Evolutionary conservation across 2,329 filamentous ascomycete genomes (phyloP).

Genomic region (Xylaria sp.): DNA sequence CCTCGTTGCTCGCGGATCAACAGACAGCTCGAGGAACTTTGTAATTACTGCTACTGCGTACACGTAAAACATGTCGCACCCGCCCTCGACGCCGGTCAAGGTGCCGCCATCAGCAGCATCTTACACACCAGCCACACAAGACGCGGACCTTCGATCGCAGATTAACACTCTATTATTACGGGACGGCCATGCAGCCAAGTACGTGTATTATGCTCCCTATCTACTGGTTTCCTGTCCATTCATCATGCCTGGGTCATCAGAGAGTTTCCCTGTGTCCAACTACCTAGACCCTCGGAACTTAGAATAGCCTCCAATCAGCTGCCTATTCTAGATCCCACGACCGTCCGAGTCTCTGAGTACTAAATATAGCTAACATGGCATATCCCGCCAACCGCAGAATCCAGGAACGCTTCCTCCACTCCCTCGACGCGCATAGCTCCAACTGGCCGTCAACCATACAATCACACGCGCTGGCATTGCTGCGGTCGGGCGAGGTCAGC

Average conservation of each 20-base stretch:
- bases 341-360: not conserved
- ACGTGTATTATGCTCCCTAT: constrained; percentile 36
- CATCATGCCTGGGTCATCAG: not conserved
- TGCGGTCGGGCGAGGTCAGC: constrained; percentile 68
- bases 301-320: not conserved
- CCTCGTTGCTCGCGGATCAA: not conserved
- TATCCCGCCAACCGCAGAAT: constrained; percentile 58
- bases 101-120: constrained; percentile 69
- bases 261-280: constrained; percentile 15
- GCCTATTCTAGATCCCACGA: not conserved
- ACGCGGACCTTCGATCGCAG: constrained; percentile 70
- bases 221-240: constrained; percentile 11
- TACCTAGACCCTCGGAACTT: not conserved
- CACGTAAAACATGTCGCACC: constrained; percentile 55
- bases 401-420: constrained; percentile 71
- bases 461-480: constrained; percentile 67
- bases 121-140: constrained; percentile 70
- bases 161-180: constrained; percentile 69
- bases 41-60: constrained; percentile 22
- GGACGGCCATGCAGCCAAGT: constrained; percentile 71
- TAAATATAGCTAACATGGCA: constrained; percentile 20
- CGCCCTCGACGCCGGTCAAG: constrained; percentile 68
- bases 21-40: not conserved
- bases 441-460: constrained; percentile 74
- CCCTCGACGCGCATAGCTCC: constrained; percentile 67